Evolutionary conservation across 495 filamentous ascomycete genomes (phyloP).

Genomic region (Apodospora peruviana): DNA sequence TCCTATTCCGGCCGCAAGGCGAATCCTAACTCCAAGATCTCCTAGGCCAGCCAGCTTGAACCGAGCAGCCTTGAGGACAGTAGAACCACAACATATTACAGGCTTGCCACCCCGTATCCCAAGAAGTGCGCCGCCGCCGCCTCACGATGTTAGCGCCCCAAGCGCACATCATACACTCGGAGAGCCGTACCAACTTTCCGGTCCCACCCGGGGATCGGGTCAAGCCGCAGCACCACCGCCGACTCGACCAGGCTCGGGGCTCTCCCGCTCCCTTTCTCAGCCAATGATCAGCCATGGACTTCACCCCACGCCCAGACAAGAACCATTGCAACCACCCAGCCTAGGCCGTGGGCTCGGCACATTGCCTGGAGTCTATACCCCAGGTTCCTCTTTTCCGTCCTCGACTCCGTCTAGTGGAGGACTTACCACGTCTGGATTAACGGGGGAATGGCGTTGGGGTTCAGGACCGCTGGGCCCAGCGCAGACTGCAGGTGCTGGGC

Average conservation of each 20-base stretch:
- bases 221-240: constrained; percentile 24
- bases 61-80: constrained; percentile 37
- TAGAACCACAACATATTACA: constrained; percentile 41
- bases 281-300: constrained; percentile 26
- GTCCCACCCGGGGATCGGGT: constrained; percentile 18
- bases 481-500: constrained; percentile 8
- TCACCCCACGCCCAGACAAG: constrained; percentile 19
- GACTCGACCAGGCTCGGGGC: constrained; percentile 24
- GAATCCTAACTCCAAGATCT: constrained; percentile 61
- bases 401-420: constrained; percentile 13
- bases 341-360: constrained; percentile 17
- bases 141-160: constrained; percentile 23
- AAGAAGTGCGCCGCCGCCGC: constrained; percentile 13
- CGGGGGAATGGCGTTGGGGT: constrained; percentile 31
- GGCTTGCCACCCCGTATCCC: constrained; percentile 31
- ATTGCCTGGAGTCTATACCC: constrained; percentile 15
- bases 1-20: constrained; percentile 35
- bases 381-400: constrained; percentile 21
- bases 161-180: constrained; percentile 31
- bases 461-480: constrained; percentile 9
- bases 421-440: constrained; percentile 13
- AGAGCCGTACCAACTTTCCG: constrained; percentile 21
- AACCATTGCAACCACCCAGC: constrained; percentile 15
- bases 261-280: constrained; percentile 35
- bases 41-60: constrained; percentile 45